Percentiles rank a stretch among this genome's conserved stretches.
phyloP scores from a whole-genome alignment of 2,329 filamentous ascomycete species.

The Fusarium devonianum region DNA sequence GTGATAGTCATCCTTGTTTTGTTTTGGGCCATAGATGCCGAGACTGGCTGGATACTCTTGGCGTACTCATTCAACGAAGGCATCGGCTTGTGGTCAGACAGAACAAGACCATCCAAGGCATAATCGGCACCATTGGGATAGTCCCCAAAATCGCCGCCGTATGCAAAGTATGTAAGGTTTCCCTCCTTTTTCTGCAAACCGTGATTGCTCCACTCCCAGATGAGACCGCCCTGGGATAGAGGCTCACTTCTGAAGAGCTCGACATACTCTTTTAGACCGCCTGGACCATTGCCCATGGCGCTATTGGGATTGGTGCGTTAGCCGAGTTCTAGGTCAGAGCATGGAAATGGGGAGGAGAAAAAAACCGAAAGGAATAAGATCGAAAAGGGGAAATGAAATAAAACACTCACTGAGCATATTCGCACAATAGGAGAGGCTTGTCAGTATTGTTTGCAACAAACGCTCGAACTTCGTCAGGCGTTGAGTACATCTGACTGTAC shows the following conservation, averaged over 20 bases:
- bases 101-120: conserved; percentile 60
- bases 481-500: conserved; percentile 71
- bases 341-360: not conserved
- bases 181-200: conserved; percentile 17
- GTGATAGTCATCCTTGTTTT: not conserved
- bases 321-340: rapidly evolving
- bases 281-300: conserved; percentile 78
- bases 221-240: conserved; percentile 65
- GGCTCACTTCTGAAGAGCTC: conserved; percentile 66
- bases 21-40: not conserved
- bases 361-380: not conserved
- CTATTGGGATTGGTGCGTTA: not conserved
- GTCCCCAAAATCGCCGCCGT: conserved; percentile 69
- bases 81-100: conserved; percentile 21
- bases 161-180: conserved; percentile 45
- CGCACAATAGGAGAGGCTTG: conserved; percentile 66
- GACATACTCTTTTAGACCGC: conserved; percentile 71
- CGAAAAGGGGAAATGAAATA: not conserved
- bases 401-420: conserved; percentile 53
- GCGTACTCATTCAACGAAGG: conserved; percentile 20
- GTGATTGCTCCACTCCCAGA: conserved; percentile 72
- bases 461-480: conserved; percentile 47
- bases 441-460: conserved; percentile 5
- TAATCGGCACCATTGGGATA: conserved; percentile 67
- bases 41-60: conserved; percentile 22